A percentile compares a stretch with the other conserved stretches of the same genome.
phyloP scores from a whole-genome alignment of 1,284 basidiomycete genomes.

The Microbotryum silenes-acaulis region DNA sequence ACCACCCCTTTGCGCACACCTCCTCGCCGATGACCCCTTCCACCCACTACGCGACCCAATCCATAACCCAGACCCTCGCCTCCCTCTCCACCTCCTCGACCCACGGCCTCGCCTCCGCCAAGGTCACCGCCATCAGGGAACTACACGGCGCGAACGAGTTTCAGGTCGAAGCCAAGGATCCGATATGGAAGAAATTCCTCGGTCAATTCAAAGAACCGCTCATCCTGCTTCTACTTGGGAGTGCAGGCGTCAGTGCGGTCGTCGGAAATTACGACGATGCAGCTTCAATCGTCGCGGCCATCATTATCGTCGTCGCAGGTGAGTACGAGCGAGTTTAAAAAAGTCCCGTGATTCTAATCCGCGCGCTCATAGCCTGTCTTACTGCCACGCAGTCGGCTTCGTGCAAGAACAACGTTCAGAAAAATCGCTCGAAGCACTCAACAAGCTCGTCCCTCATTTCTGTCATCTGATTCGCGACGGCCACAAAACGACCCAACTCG shows the following conservation, averaged over 20 bases:
- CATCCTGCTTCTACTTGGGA: slow-evolving; percentile 79
- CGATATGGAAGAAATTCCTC: slow-evolving; percentile 73
- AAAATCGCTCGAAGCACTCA: slow-evolving; percentile 86
- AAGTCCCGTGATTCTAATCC: too few species aligned
- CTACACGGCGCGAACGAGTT: slow-evolving; percentile 89
- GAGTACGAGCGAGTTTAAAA: slow-evolving; percentile 31
- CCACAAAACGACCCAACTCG: slow-evolving; percentile 67
- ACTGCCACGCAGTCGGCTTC: slow-evolving; percentile 66
- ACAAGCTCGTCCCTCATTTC: slow-evolving; percentile 93
- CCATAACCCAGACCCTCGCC: slow-evolving; percentile 22
- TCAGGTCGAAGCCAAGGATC: slow-evolving; percentile 72
- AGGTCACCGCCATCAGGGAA: slow-evolving; percentile 59
- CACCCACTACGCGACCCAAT: slow-evolving; percentile 21
- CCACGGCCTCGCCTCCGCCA: slow-evolving; percentile 55
- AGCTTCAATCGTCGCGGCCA: slow-evolving; percentile 84
- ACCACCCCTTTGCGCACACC: slow-evolving; percentile 30
- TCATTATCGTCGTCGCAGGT: slow-evolving; percentile 88
- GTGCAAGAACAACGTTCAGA: slow-evolving; percentile 92
- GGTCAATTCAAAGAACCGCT: slow-evolving; percentile 91
- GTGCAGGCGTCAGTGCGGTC: slow-evolving; percentile 73
- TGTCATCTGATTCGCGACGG: slow-evolving; percentile 81
- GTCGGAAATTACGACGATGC: slow-evolving; percentile 95
- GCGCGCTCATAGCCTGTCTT: neutral
- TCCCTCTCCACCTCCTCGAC: slow-evolving; percentile 18
- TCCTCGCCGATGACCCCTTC: slow-evolving; percentile 27